Percentiles rank a stretch among this genome's conserved stretches.
Evolutionary conservation across 78 protist species (phyloP).

Genomic region (Dictyostelium brefeldianum): DNA sequence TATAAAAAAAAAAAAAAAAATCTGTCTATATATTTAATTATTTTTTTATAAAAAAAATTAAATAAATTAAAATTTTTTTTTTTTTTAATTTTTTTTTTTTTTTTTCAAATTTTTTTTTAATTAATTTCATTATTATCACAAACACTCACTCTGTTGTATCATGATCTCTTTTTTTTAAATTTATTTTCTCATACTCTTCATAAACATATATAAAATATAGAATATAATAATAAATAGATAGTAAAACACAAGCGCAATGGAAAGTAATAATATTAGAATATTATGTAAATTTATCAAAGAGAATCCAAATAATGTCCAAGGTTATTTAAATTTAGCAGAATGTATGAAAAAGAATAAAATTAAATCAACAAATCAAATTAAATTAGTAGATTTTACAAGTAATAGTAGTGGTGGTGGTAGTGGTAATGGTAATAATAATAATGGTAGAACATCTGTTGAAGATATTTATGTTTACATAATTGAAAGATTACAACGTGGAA

Average conservation of each 20-base stretch:
- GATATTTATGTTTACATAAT: not conserved
- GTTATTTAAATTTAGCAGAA: not conserved
- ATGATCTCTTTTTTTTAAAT: not conserved
- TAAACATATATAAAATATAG: not conserved
- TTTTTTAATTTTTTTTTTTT: not conserved
- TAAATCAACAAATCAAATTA: not conserved
- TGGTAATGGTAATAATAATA: not conserved
- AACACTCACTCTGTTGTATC: too few species aligned
- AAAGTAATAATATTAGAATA: constrained; percentile 6
- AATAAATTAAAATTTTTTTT: not conserved
- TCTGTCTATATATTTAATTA: too few species aligned
- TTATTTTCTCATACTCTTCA: not conserved
- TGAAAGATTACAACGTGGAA: not conserved
- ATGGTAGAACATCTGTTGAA: not conserved
- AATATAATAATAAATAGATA: not conserved
- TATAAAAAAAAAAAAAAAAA: too few species aligned
- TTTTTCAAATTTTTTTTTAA: not conserved
- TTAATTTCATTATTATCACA: too few species aligned
- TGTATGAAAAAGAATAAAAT: constrained; percentile 15
- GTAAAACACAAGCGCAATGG: not conserved
- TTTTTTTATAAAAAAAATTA: too few species aligned
- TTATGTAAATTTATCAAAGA: not conserved
- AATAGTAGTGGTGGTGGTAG: too few species aligned
- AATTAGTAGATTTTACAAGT: not conserved
- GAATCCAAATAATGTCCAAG: not conserved